Conservation (phyloP, 192 early-diverging fungal species). For the Oehlia diaphana region DNA sequence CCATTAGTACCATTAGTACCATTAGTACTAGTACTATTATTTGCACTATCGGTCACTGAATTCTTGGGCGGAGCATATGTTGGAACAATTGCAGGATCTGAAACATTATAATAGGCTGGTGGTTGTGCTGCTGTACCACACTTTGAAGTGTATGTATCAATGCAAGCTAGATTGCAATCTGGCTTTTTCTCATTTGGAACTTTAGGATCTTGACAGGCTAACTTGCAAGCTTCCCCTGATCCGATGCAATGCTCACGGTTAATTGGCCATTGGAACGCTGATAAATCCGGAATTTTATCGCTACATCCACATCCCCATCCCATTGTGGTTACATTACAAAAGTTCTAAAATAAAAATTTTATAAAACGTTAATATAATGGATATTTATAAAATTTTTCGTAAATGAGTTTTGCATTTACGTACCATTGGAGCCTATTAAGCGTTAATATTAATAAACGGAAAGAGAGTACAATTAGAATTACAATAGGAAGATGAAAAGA, state of each 20-base stretch:
- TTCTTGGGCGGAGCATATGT: slow-evolving; percentile 8
- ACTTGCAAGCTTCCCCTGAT: background rate
- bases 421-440: slow-evolving; percentile 20
- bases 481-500: background rate
- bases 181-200: background rate
- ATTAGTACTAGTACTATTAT: background rate
- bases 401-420: background rate
- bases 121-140: slow-evolving; percentile 19
- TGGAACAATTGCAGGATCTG: background rate
- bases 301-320: slow-evolving; percentile 56
- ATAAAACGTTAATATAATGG: background rate
- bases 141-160: background rate
- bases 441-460: too few relatives aligned
- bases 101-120: slow-evolving; percentile 10
- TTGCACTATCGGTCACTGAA: background rate
- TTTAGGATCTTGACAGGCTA: background rate
- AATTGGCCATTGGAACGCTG: slow-evolving; percentile 16
- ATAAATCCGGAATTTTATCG: slow-evolving; percentile 41
- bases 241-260: slow-evolving; percentile 16
- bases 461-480: background rate
- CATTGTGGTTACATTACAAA: slow-evolving; percentile 54
- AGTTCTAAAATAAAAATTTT: slow-evolving; percentile 36
- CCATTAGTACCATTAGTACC: background rate
- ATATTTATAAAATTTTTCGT: background rate
- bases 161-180: background rate